Percentiles rank a stretch among this genome's conserved stretches.
phyloP scores from a whole-genome alignment of 305 asterid species.

The Solanum aculeatissimum region DNA sequence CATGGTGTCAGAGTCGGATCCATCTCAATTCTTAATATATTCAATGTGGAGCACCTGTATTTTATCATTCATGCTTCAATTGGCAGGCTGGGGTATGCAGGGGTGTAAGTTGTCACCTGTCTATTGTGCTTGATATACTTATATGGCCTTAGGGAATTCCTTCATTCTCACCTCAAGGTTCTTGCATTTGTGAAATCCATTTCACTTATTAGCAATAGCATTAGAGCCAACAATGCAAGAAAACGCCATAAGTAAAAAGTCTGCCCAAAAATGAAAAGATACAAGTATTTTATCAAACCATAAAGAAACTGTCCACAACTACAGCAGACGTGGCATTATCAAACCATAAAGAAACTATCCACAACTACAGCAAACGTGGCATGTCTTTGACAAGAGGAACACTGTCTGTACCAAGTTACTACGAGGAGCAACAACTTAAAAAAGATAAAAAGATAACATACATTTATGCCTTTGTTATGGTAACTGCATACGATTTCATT shows the following conservation, averaged over 20 bases:
- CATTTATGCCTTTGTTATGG: not conserved
- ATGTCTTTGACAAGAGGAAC: not conserved
- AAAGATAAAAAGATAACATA: not conserved
- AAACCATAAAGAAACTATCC: not conserved
- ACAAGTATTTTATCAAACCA: not conserved
- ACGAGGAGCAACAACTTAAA: not conserved
- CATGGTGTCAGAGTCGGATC: not conserved
- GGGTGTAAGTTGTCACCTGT: not conserved
- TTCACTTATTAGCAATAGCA: not conserved
- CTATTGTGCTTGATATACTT: not conserved
- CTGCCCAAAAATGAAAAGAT: not conserved
- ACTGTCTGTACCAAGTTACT: not conserved
- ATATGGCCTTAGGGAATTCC: not conserved
- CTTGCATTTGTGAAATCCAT: not conserved
- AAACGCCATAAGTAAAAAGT: not conserved
- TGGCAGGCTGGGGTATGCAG: not conserved
- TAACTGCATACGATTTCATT: not conserved
- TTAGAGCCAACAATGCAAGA: not conserved
- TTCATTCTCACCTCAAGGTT: not conserved
- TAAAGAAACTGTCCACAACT: not conserved
- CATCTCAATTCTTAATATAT: not conserved
- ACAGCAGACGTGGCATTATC: not conserved
- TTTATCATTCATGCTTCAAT: not conserved
- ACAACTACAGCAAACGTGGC: not conserved
- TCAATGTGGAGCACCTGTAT: not conserved